These are phyloP conservation scores for Gossypioides kirkii DNA, from an alignment of 345 rosid genomes.

Conservation along the genomic window DNA sequence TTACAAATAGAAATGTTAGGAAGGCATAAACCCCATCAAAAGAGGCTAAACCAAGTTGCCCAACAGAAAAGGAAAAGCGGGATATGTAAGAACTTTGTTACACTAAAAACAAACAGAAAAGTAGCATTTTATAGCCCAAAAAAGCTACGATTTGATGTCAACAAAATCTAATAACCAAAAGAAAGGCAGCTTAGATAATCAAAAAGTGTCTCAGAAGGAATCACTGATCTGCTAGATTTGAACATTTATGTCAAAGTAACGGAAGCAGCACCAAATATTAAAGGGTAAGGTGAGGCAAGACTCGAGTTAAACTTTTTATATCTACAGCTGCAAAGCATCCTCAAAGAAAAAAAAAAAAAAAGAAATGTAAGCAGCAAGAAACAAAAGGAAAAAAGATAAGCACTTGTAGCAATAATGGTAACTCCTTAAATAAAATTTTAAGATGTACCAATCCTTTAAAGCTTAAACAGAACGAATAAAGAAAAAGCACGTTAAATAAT, in stretches of 20 bases:
- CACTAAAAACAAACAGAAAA: not conserved
- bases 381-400: not conserved
- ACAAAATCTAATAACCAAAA: not conserved
- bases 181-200: not conserved
- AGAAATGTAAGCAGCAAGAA: too few relatives aligned
- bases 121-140: not conserved
- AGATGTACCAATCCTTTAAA: not conserved
- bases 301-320: not conserved
- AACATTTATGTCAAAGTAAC: not conserved
- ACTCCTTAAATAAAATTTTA: not conserved
- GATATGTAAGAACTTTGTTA: not conserved
- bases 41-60: not conserved
- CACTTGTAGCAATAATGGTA: conserved; percentile 4
- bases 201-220: not conserved
- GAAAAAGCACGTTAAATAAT: conserved; percentile 11
- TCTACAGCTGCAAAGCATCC: not conserved
- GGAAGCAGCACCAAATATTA: not conserved
- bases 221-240: not conserved
- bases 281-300: not conserved
- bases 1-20: not conserved
- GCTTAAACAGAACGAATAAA: conserved; percentile 3
- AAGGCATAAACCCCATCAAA: not conserved
- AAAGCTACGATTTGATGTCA: not conserved
- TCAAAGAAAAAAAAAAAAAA: not conserved
- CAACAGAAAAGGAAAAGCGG: not conserved